phyloP scores from a whole-genome alignment of 1,284 basidiomycete genomes.

The Hypsizygus ulmarius region DNA sequence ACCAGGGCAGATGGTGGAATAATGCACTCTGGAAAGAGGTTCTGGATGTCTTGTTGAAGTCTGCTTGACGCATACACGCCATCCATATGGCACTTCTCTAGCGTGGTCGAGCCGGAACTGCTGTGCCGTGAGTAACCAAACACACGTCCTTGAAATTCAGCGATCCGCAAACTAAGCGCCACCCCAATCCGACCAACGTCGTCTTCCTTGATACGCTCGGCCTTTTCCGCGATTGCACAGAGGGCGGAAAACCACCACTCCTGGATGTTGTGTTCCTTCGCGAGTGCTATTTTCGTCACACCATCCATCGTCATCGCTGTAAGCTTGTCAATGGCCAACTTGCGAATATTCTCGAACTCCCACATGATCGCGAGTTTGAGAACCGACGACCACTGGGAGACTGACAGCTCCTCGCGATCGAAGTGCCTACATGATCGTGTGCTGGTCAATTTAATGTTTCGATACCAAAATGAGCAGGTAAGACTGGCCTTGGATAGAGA shows the following conservation, averaged over 20 bases:
- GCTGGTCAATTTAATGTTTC: neutral
- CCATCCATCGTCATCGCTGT: neutral
- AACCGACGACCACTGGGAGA: constrained; percentile 1
- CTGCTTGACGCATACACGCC: no score
- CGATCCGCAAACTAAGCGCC: no score
- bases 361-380: constrained; percentile 1
- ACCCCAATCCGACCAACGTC: no score
- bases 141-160: neutral
- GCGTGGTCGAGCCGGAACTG: no score
- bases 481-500: constrained; percentile 11
- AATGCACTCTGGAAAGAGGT: no score
- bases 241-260: neutral
- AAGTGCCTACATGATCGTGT: neutral
- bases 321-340: neutral
- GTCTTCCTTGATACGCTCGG: no score
- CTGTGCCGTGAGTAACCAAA: neutral
- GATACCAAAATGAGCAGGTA: no score
- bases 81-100: no score
- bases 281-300: neutral
- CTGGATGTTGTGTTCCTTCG: neutral
- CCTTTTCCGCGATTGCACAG: no score
- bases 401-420: neutral
- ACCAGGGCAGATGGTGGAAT: no score
- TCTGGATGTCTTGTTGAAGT: no score
- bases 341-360: neutral